Evolutionary conservation across 768 basidiomycete genomes (phyloP).

Genomic region (Pleurotus djamor): DNA sequence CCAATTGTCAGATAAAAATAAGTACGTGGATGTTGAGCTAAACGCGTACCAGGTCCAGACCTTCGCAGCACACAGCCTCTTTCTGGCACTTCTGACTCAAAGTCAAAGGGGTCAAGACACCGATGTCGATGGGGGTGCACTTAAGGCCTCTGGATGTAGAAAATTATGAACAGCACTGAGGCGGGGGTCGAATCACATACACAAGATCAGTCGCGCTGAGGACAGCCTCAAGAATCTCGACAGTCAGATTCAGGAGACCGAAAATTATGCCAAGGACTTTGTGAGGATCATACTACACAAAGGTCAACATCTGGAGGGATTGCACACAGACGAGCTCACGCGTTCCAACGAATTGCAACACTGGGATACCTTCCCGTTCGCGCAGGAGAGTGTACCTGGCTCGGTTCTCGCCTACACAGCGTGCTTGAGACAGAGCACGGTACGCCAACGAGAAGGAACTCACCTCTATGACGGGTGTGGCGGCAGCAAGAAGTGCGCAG

Average conservation of each 20-base stretch:
- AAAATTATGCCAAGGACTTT: not conserved
- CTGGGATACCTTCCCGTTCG: conserved; percentile 13
- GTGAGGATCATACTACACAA: not conserved
- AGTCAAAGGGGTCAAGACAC: conserved; percentile 17
- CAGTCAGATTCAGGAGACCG: not conserved
- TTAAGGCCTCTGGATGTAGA: conserved; percentile 20
- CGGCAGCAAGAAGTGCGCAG: conserved; percentile 18
- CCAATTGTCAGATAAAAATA: not conserved
- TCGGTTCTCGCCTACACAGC: not conserved
- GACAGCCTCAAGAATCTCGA: not conserved
- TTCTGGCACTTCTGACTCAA: conserved; percentile 18
- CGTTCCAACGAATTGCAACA: not conserved
- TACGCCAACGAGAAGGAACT: conserved; percentile 7
- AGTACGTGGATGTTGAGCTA: not conserved
- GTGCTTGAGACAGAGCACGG: not conserved
- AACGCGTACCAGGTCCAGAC: conserved; percentile 23
- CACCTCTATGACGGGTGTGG: conserved; percentile 16
- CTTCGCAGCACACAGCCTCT: conserved; percentile 37
- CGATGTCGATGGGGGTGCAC: conserved; percentile 26
- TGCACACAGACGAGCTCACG: not conserved
- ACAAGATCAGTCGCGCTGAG: conserved; percentile 21
- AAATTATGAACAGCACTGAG: not conserved
- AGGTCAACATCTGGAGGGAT: no score
- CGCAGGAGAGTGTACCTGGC: conserved; percentile 11
- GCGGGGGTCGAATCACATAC: conserved; percentile 11